Evolutionary conservation across 139 green algal species (phyloP).

Genomic region (Coelastrella sp.): DNA sequence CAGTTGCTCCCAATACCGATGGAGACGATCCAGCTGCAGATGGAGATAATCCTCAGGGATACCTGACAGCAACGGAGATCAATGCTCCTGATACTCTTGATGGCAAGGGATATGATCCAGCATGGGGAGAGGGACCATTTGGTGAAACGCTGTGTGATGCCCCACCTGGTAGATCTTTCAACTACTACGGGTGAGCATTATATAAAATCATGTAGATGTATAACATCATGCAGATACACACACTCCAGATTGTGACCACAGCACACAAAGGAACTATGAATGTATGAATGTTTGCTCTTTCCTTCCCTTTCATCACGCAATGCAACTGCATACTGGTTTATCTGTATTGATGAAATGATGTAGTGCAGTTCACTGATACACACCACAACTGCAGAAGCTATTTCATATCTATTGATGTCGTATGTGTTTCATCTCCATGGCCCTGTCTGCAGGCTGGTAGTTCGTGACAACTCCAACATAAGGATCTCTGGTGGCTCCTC

Average conservation of each 20-base stretch:
- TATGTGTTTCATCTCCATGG: neutral
- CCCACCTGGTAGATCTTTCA: constrained; percentile 19
- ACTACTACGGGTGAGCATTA: constrained; percentile 32
- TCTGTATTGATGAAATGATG: neutral
- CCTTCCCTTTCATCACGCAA: neutral
- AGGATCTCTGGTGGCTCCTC: neutral
- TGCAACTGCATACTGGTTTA: neutral
- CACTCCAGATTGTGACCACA: too few relatives aligned
- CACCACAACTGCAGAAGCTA: neutral
- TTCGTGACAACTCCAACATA: neutral
- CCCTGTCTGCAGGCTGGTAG: neutral
- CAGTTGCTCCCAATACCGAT: neutral
- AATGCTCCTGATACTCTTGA: constrained; percentile 25
- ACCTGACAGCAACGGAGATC: neutral
- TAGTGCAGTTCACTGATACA: neutral
- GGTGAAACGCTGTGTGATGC: constrained; percentile 34
- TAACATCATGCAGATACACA: too few relatives aligned
- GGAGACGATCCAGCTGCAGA: neutral
- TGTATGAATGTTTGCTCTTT: neutral
- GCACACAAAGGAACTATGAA: too few relatives aligned
- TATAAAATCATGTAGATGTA: neutral
- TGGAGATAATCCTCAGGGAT: neutral
- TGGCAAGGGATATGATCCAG: constrained; percentile 5
- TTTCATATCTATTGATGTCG: neutral
- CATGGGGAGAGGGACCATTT: constrained; percentile 26